Conservation (phyloP, 1,284 basidiomycete species). For the Trametes sp. region DNA sequence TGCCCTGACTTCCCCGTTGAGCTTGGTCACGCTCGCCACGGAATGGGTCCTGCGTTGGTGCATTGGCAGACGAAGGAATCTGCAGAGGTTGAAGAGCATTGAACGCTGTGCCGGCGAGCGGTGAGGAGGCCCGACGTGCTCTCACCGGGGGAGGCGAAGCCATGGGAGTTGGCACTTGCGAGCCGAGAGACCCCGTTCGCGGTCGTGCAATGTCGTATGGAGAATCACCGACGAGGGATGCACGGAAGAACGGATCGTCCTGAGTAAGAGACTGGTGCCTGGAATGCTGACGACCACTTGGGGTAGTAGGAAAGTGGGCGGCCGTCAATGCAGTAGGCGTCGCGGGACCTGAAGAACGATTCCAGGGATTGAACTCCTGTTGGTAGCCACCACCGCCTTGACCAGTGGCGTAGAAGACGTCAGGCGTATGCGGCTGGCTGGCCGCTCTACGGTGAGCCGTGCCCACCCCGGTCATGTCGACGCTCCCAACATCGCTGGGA, state of each 20-base stretch:
- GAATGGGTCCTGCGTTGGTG: not conserved
- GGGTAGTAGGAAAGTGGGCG: conserved; percentile 16
- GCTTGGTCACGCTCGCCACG: conserved; percentile 2
- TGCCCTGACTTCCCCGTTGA: conserved; percentile 3
- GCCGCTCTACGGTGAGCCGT: conserved; percentile 42
- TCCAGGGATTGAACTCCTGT: conserved; percentile 34
- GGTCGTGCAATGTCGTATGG: conserved; percentile 28
- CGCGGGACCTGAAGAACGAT: conserved; percentile 14
- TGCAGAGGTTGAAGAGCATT: conserved; percentile 16
- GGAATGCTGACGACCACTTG: conserved; percentile 21
- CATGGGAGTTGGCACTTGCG: conserved; percentile 9
- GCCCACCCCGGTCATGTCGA: conserved; percentile 65
- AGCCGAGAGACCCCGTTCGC: conserved; percentile 23
- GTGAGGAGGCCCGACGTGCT: conserved; percentile 26
- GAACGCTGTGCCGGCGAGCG: conserved; percentile 11
- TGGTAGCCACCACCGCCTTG: conserved; percentile 20
- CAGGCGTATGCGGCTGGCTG: conserved; percentile 52
- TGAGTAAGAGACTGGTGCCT: conserved; percentile 26
- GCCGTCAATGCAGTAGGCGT: conserved; percentile 8
- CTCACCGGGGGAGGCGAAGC: conserved; percentile 4
- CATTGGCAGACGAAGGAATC: conserved; percentile 5
- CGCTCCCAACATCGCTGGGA: conserved; percentile 51
- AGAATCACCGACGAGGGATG: conserved; percentile 20
- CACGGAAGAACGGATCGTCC: conserved; percentile 22
- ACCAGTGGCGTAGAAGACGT: conserved; percentile 45